Conservation (phyloP, 1,139 yeast species). For the Candida glucosophila region DNA sequence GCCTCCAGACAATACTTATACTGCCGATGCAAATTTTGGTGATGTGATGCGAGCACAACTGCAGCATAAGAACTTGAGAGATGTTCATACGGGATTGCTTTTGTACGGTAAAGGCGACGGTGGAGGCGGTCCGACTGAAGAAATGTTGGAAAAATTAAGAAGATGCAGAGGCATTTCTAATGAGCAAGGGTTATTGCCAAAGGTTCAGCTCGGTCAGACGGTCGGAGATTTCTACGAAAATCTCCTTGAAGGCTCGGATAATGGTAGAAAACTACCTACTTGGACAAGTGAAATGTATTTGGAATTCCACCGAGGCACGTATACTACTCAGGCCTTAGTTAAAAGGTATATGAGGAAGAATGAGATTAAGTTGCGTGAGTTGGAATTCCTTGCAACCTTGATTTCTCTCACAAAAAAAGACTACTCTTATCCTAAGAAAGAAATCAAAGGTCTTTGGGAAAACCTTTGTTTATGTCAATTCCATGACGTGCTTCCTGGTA, state of each 20-base stretch:
- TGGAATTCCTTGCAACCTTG: slow-evolving; percentile 75
- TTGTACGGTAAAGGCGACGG: slow-evolving; percentile 95
- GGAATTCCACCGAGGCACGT: slow-evolving; percentile 95
- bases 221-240: slow-evolving; percentile 74
- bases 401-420: slow-evolving; percentile 46
- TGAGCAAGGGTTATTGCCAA: slow-evolving; percentile 73
- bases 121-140: slow-evolving; percentile 95
- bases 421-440: slow-evolving; percentile 63
- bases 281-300: slow-evolving; percentile 94
- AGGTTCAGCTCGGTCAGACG: slow-evolving; percentile 66
- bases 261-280: slow-evolving; percentile 64
- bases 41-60: slow-evolving; percentile 74
- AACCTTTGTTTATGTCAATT: slow-evolving; percentile 84
- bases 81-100: slow-evolving; percentile 72
- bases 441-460: slow-evolving; percentile 74
- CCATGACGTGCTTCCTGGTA: slow-evolving; percentile 95
- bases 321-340: slow-evolving; percentile 84
- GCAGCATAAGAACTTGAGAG: slow-evolving; percentile 77
- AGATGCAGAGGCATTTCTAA: slow-evolving; percentile 84
- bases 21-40: slow-evolving; percentile 87
- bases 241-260: slow-evolving; percentile 50
- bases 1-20: slow-evolving; percentile 97
- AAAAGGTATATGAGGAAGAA: slow-evolving; percentile 71
- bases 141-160: slow-evolving; percentile 86
- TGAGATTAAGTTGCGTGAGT: slow-evolving; percentile 76